Evolutionary conservation across 495 filamentous ascomycete genomes (phyloP).

Genomic region (Acidiella bohemica): DNA sequence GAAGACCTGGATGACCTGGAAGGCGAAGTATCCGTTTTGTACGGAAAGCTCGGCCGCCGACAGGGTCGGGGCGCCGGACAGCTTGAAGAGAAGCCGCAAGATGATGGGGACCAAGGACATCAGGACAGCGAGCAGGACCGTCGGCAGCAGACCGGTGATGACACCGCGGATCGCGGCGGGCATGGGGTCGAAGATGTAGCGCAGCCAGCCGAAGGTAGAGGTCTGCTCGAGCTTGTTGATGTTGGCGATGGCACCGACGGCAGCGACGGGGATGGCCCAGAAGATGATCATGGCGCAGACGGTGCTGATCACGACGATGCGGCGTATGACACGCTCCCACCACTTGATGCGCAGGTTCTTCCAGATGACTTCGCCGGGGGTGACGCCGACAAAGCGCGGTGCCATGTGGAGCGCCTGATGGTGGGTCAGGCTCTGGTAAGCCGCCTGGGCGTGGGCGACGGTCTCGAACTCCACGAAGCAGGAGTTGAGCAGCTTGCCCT

Average conservation of each 20-base stretch:
- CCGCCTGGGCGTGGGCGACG: constrained; percentile 72
- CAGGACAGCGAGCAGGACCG: constrained; percentile 64
- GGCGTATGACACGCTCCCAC: constrained; percentile 69
- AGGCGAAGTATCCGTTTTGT: constrained; percentile 87
- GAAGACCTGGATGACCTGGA: constrained; percentile 94
- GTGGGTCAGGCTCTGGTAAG: constrained; percentile 75
- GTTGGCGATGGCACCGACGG: constrained; percentile 80
- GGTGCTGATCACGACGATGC: constrained; percentile 54
- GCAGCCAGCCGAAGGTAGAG: constrained; percentile 44
- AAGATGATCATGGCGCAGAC: constrained; percentile 75
- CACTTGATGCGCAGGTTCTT: constrained; percentile 71
- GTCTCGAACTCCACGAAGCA: constrained; percentile 82
- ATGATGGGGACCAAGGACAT: constrained; percentile 84
- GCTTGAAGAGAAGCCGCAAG: constrained; percentile 63
- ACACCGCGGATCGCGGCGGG: constrained; percentile 62
- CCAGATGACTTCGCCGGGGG: constrained; percentile 83
- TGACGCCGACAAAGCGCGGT: constrained; percentile 77
- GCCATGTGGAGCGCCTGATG: constrained; percentile 85
- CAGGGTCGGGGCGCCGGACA: constrained; percentile 63
- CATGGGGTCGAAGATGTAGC: constrained; percentile 54
- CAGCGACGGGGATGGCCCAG: constrained; percentile 85
- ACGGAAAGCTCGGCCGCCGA: constrained; percentile 72
- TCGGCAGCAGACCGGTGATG: constrained; percentile 72
- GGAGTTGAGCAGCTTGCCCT: constrained; percentile 51
- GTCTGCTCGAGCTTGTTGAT: constrained; percentile 50